Evolutionary conservation across 176 grass and related monocot species (phyloP).

Genomic region (Metroxylon sagu): DNA sequence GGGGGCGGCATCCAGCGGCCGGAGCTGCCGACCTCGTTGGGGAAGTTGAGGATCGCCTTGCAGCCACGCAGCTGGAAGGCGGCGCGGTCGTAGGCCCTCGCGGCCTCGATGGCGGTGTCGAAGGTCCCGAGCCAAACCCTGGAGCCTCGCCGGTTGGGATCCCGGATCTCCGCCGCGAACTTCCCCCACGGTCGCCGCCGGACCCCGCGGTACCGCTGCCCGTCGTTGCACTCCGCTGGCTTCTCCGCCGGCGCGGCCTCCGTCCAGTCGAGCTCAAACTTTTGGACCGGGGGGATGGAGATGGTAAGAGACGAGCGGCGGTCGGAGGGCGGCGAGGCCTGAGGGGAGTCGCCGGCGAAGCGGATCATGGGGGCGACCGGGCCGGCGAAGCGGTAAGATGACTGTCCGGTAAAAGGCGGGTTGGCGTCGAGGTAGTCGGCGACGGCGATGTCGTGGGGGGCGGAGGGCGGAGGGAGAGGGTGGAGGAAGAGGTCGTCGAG

Average conservation of each 20-base stretch:
- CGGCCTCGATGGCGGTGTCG: conserved; percentile 73
- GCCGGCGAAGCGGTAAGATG: too few relatives aligned
- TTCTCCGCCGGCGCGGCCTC: not conserved
- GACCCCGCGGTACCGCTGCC: conserved; percentile 70
- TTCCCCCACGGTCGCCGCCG: conserved; percentile 83
- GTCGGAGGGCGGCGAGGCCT: not conserved
- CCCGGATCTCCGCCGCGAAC: conserved; percentile 89
- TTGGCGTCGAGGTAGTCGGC: too few relatives aligned
- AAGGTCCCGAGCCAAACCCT: conserved; percentile 93
- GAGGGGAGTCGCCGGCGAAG: too few relatives aligned
- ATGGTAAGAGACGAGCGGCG: not conserved
- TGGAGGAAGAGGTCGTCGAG: not conserved
- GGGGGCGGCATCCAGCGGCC: not conserved
- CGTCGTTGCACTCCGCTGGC: not conserved
- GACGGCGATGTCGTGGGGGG: too few relatives aligned
- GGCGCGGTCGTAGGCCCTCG: conserved; percentile 71
- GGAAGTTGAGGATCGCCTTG: conserved; percentile 93
- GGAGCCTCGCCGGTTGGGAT: conserved; percentile 58
- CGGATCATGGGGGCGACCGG: too few relatives aligned
- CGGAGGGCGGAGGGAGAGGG: too few relatives aligned
- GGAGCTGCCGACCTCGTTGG: conserved; percentile 47
- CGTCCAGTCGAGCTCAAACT: not conserved
- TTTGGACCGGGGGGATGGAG: not conserved
- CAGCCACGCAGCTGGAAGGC: conserved; percentile 66
- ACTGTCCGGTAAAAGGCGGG: too few relatives aligned